Evolutionary conservation across 257 asterid species (phyloP).

Genomic region (Datura wrightii): DNA sequence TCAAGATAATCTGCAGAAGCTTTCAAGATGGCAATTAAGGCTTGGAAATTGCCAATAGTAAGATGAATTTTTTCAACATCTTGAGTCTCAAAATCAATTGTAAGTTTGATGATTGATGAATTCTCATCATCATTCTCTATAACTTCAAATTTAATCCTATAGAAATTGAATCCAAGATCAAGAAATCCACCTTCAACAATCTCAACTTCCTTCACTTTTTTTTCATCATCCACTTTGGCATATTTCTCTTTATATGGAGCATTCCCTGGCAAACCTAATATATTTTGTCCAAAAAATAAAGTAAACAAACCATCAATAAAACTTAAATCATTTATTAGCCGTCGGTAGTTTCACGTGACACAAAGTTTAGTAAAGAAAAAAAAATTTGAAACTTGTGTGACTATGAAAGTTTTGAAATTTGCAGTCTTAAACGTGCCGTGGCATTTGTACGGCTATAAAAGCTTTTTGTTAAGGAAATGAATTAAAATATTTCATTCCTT

Average conservation of each 20-base stretch:
- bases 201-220: not conserved
- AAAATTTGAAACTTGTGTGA: not conserved
- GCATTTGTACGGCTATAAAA: not conserved
- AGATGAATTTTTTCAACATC: conserved; percentile 1
- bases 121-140: not conserved
- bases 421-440: not conserved
- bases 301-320: not conserved
- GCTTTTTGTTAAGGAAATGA: not conserved
- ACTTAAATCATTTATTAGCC: not conserved
- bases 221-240: not conserved
- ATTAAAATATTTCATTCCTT: not conserved
- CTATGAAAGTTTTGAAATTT: rapidly evolving
- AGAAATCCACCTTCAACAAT: conserved; percentile 23
- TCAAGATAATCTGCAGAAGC: not conserved
- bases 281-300: not conserved
- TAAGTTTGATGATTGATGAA: not conserved
- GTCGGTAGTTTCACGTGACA: too few relatives aligned
- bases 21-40: not conserved
- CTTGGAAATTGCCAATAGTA: not conserved
- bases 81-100: conserved; percentile 9
- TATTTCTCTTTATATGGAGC: conserved; percentile 7
- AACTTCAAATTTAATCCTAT: not conserved
- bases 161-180: conserved; percentile 5
- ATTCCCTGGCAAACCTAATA: conserved; percentile 11
- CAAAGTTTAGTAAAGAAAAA: too few relatives aligned